Base-by-base conservation (phyloP, 768 basidiomycete genomes). In the Kwoniella sp. region DNA sequence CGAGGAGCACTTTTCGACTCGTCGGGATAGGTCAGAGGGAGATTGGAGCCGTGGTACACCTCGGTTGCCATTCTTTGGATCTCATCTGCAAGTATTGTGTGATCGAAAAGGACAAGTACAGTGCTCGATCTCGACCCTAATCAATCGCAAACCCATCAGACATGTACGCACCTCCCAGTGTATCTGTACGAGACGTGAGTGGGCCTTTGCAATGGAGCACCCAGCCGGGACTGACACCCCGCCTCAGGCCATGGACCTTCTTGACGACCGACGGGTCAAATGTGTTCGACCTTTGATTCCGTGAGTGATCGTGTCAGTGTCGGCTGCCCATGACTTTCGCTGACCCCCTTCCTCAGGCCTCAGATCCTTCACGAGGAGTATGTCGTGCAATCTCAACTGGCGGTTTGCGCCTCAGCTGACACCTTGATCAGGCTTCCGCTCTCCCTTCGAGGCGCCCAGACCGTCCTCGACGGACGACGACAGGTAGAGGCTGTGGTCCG, bases 291-390 rank as follows among this genome's bases (percentile, higher is more conserved):
- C 91, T 25, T 76, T 96, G 50, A 91, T 96, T 50, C 91, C 91
- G 44, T 73, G 37, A 37, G 71, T n/a, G n/a, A n/a, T n/a, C n/a
- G n/a, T n/a, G n/a, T n/a, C n/a, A n/a, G n/a, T n/a, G n/a, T 62
- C 1, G 5, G 11, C n/a, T 28, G 9, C 27, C 25, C 10, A 38
- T 36, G 28, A 46, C n/a, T n/a, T n/a, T n/a, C n/a, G 14, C 27
- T 59, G 34, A 37, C 15, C 3, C 12, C 46, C 8, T 47, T 50
- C 39, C 40, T 5, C 28, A 73, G 72, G 0, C 91, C 91, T 19
- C 90, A 92, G 69, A 93, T 96, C 56, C 80, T 96, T 1, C 86
- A 87, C 61, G 91, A 96, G 73, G 91, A 96, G 74, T 80, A 31
- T 56, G 72, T 48, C 23, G 14, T 15, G 3, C 19, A 17, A 14